Base-by-base conservation (phyloP, 495 filamentous ascomycete genomes). In the Neurospora sp. region DNA sequence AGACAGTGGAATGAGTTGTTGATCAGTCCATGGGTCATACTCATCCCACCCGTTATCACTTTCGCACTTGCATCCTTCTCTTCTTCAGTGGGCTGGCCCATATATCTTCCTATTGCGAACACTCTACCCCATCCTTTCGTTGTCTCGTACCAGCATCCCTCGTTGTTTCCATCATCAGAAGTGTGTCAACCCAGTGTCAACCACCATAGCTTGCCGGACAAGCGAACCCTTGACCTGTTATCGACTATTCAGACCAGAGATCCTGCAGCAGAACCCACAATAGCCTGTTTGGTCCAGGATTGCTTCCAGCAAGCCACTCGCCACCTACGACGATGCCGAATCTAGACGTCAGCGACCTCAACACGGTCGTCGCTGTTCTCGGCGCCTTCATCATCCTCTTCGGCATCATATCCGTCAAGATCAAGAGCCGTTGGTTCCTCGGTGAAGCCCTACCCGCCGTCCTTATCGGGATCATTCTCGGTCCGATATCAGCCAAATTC, bases 361-460 rank as follows among this genome's bases (percentile, higher is more conserved):
- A 89, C 73, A 80, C 85, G 31, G 81, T 84, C 20, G 72, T 86
- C 39, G 79, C 83, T 1, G 81, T 89, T 12, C 75, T 73, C 76
- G 83, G 83, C 66, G 76, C 78, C 62, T 84, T 84, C 73, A 81
- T 78, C 42, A 73, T 84, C 14, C 48, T 82, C 44, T 84, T 85
- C 72, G 86, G 86, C 38, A 80, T 87, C 75, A 80, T 88, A 39
- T 88, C 88, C 7, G 79, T 86, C 38, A 84, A 86, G 72, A 77
- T 89, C 74, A 88, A 88, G 74, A 83, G 83, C 35, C 78, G 76
- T 73, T 88, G 86, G 86, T 88, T 87, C 74, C 83, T 89, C 4
- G 88, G 88, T 10, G 88, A 89, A 82, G 87, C 88, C 42, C 81
- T 89, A 37, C 87, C 86, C 16, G 84, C 87, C 10, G 85, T 89